phyloP scores from a whole-genome alignment of 192 early-diverging fungal species.

The Podila verticillata region DNA sequence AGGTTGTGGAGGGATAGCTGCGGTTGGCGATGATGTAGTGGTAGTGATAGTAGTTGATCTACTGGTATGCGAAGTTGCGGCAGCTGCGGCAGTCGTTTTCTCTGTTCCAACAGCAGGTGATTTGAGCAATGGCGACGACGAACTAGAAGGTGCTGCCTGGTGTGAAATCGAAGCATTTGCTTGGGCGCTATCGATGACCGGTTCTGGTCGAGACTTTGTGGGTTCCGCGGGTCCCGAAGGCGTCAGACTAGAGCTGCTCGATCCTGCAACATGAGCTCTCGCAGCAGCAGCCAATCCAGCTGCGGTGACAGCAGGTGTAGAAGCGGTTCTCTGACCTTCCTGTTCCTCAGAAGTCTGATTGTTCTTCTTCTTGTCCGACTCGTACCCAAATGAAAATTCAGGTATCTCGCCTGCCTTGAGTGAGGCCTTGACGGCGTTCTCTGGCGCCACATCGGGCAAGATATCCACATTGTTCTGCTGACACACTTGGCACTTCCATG shows the following conservation, averaged over 20 bases:
- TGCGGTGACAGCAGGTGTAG: background rate
- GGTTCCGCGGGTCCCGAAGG: too few relatives aligned
- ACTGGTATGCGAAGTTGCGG: background rate
- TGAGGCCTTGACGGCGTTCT: constrained; percentile 35
- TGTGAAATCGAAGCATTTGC: too few relatives aligned
- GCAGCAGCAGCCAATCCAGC: background rate
- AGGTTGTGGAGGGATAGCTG: background rate
- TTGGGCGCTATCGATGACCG: too few relatives aligned
- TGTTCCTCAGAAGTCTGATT: background rate
- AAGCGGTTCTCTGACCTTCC: background rate
- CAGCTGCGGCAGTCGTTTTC: background rate
- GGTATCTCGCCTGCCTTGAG: constrained; percentile 46
- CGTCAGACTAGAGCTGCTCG: too few relatives aligned
- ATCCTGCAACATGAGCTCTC: too few relatives aligned
- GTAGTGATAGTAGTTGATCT: background rate
- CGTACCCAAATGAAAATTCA: constrained; percentile 51
- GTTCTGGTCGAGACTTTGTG: too few relatives aligned
- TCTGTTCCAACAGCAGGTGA: background rate
- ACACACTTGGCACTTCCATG: constrained; percentile 51
- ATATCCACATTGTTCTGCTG: constrained; percentile 39
- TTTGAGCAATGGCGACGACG: too few relatives aligned
- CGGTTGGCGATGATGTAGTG: background rate
- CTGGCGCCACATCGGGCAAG: constrained; percentile 49
- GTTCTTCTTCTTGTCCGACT: constrained; percentile 48
- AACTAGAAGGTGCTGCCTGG: too few relatives aligned